Evolutionary conservation across 192 early-diverging fungal species (phyloP), one percentile per base, ranked within the genome.

Genomic region (Entomortierella beljakovae): DNA sequence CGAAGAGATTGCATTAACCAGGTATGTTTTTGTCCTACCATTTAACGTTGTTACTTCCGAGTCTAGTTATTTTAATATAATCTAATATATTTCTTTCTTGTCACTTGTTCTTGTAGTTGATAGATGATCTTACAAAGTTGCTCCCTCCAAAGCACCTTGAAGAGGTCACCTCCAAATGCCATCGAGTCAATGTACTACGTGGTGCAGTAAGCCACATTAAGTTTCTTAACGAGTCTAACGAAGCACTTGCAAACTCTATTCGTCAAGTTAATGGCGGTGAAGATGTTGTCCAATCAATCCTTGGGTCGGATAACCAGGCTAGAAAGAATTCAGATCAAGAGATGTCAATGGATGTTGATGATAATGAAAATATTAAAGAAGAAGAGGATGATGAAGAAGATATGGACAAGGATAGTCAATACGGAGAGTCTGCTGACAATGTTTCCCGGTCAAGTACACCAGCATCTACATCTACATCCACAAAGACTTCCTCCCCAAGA

Each of bases 1-100:
- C 87, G 92, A 48, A 80, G 92, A 48, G 91, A 93, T 72, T 90
- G 88, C 71, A 92, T 93, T 70, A 93, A 93, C 80, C 75, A 79
- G 75, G 75, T 79, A 68, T 11, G 28, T 29, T 31, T 20, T n/a
- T 23, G 50, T 16, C 10, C 8, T 16, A 7, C 25, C 10, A 52
- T 52, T 23, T 6, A 23, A 15, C 9, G 42, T 13, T 43, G 18
- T 18, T n/a, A n/a, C n/a, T n/a, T n/a, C n/a, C n/a, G n/a, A n/a
- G n/a, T n/a, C n/a, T n/a, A n/a, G n/a, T n/a, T n/a, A n/a, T n/a
- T n/a, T n/a, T n/a, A n/a, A n/a, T n/a, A n/a, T n/a, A n/a, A n/a
- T n/a, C n/a, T 48, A 0, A n/a, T n/a, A 18, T 16, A 25, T 25
- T 65, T 50, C 22, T 40, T 28, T n/a, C 16, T 26, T 23, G 7